Conservation (phyloP, 2,329 filamentous ascomycete genomes). For the Talaromyces sp. region DNA sequence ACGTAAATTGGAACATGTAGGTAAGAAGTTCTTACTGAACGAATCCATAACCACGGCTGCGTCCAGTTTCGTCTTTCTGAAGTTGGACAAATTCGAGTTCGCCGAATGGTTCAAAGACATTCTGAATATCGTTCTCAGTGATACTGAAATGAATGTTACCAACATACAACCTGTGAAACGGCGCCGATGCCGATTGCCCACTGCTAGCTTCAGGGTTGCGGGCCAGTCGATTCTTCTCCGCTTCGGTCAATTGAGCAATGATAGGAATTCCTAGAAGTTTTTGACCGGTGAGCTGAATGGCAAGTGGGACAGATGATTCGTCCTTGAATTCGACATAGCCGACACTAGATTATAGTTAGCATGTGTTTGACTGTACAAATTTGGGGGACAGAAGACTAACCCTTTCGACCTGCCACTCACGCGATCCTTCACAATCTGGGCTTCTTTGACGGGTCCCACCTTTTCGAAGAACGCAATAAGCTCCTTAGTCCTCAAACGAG, state of each 20-base stretch:
- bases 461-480: conserved; percentile 94
- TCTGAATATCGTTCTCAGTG: conserved; percentile 90
- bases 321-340: conserved; percentile 99
- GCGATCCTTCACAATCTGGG: conserved; percentile 96
- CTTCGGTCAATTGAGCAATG: conserved; percentile 96
- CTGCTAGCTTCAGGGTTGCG: conserved; percentile 71
- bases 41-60: conserved; percentile 95
- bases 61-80: conserved; percentile 89
- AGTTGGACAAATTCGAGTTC: conserved; percentile 97
- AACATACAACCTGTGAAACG: conserved; percentile 97
- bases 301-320: conserved; percentile 88
- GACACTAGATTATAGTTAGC: conserved; percentile 61
- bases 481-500: conserved; percentile 86
- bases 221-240: conserved; percentile 97
- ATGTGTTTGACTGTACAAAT: conserved; percentile 28
- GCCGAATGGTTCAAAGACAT: conserved; percentile 96
- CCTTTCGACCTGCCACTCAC: conserved; percentile 97
- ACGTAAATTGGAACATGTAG: not conserved
- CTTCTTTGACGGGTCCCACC: conserved; percentile 90
- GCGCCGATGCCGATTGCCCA: conserved; percentile 74
- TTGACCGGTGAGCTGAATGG: conserved; percentile 97
- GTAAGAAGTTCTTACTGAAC: conserved; percentile 74
- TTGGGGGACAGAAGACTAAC: conserved; percentile 56
- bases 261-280: conserved; percentile 98
- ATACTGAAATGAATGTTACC: conserved; percentile 99